Conservation (phyloP, 352 stramenopile genomes). For the Phytophthora aleatoria region DNA sequence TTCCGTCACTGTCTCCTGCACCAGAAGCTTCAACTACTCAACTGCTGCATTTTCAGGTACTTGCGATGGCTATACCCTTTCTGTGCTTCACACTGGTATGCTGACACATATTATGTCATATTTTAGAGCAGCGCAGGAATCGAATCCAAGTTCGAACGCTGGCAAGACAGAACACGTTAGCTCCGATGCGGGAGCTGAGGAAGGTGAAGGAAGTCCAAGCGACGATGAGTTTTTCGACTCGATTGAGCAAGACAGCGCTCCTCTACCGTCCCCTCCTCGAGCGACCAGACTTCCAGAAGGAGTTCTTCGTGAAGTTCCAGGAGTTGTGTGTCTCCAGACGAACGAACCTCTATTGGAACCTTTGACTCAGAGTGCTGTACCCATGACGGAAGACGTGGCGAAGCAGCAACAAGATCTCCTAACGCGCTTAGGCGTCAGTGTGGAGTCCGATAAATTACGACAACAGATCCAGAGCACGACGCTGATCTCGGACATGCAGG, state of each 20-base stretch:
- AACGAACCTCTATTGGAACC: constrained; percentile 63
- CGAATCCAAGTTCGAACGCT: constrained; percentile 16
- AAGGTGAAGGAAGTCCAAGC: constrained; percentile 40
- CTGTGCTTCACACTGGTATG: background rate
- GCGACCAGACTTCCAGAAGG: constrained; percentile 30
- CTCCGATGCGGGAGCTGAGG: background rate
- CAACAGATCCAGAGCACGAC: constrained; percentile 79
- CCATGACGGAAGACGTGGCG: constrained; percentile 79
- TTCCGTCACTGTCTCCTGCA: constrained; percentile 79
- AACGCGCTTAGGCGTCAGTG: constrained; percentile 63
- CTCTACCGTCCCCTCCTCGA: constrained; percentile 15
- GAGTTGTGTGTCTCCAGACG: constrained; percentile 49
- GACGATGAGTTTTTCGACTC: constrained; percentile 89
- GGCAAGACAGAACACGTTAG: background rate
- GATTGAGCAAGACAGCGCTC: constrained; percentile 52
- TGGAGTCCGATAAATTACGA: constrained; percentile 67
- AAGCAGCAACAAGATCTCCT: constrained; percentile 81
- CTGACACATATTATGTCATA: background rate
- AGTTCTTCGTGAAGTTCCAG: constrained; percentile 37
- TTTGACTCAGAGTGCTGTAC: constrained; percentile 66
- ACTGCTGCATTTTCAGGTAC: constrained; percentile 77
- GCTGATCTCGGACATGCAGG: constrained; percentile 85
- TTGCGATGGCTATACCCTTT: background rate
- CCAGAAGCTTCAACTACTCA: constrained; percentile 83
- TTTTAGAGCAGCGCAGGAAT: constrained; percentile 36